Base-by-base conservation (phyloP, 169 alveolate species). In the Eimeria tenella region DNA sequence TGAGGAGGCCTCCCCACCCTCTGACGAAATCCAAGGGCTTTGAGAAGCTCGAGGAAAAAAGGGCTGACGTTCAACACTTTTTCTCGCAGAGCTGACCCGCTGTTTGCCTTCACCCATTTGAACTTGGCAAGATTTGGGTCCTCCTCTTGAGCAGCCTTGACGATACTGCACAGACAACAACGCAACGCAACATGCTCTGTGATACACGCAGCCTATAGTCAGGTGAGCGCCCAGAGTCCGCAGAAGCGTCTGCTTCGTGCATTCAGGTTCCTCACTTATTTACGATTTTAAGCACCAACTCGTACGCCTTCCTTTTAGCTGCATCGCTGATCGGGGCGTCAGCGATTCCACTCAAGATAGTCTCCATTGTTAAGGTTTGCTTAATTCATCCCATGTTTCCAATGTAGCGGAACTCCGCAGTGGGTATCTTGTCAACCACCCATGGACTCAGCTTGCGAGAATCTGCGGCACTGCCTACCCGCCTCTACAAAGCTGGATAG, bases 1-100 rank as follows among this genome's bases (percentile, higher is more conserved):
- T 79, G 87, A 1, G 87, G 87, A n/a, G 87, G 87, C 71, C 71
- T 56, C 53, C 87, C 87, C 4, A 79, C 70, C 87, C 68, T 52
- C 4, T 50, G 52, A 31, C 71, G 63, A n/a, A 79, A 79, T 17
- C 87, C 87, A 56, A 79, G 56, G 4, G 71, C 68, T 65, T 79
- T 65, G 68, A 79, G 70, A 23, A 79, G 21, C 87, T 79, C 71
- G 17, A 9, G 87, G 1, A 79, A 79, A 19, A 79, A 31, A 0
- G 87, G 87, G 71, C 87, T 79, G 9, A 79, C 87, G 71, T 53
- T 79, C n/a, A 79, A 49, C 71, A 79, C 87, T 50, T 62, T 79
- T 53, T 79, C 87, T 42, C 87, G 49, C 9, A 79, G 23, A n/a
- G 87, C 68, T 21, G 87, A 79, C 10, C 87, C 87, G 53, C 19